Evolutionary conservation across 306 rosid species (phyloP).

Genomic region (Cicer judaicum): DNA sequence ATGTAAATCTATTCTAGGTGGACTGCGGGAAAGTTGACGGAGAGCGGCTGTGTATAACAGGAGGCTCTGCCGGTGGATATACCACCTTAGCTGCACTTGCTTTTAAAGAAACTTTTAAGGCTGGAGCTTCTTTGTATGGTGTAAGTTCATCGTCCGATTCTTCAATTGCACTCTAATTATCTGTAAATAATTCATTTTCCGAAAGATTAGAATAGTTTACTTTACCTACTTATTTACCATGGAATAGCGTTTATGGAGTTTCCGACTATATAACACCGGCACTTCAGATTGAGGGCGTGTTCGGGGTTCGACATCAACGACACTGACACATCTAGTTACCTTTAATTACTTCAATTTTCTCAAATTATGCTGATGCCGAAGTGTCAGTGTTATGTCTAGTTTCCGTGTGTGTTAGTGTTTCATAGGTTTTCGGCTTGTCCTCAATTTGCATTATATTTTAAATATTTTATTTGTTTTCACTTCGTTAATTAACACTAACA

Average conservation of each 20-base stretch:
- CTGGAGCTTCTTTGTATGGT: constrained; percentile 92
- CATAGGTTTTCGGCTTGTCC: constrained; percentile 6
- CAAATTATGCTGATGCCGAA: too few relatives aligned
- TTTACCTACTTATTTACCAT: neutral
- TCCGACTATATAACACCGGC: neutral
- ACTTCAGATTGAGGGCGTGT: too few relatives aligned
- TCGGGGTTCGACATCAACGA: too few relatives aligned
- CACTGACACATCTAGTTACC: too few relatives aligned
- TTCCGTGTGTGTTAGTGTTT: too few relatives aligned
- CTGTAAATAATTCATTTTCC: neutral
- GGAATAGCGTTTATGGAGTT: constrained; percentile 16
- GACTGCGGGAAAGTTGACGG: constrained; percentile 80
- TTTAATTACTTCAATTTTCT: too few relatives aligned
- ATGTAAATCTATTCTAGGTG: constrained; percentile 58
- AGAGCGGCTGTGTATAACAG: constrained; percentile 82
- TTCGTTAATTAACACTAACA: neutral
- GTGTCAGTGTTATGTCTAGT: too few relatives aligned
- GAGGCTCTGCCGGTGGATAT: constrained; percentile 97
- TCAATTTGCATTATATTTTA: constrained; percentile 32
- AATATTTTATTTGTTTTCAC: constrained; percentile 15
- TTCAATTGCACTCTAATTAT: neutral
- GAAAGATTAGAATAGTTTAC: neutral
- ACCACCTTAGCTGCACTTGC: constrained; percentile 96
- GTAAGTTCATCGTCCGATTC: constrained; percentile 60
- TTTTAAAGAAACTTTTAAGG: constrained; percentile 74